These are phyloP conservation scores for Termitomyces sp. DNA, from an alignment of 768 basidiomycete species.

Conservation along the genomic window DNA sequence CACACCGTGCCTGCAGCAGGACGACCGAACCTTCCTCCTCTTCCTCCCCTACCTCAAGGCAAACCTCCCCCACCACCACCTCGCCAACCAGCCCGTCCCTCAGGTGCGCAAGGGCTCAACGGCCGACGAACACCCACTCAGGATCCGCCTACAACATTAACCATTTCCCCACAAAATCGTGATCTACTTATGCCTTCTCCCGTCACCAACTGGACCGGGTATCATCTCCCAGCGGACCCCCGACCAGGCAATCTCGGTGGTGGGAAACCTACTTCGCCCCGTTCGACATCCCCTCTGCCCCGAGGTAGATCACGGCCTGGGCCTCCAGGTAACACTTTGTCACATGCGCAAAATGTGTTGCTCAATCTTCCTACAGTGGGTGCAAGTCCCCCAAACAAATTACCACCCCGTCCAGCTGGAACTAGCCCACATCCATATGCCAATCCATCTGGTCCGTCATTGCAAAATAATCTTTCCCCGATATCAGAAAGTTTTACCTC, in stretches of 20 bases:
- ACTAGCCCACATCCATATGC: slow-evolving; percentile 53
- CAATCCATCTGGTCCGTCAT: slow-evolving; percentile 38
- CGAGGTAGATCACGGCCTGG: slow-evolving; percentile 23
- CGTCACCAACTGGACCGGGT: slow-evolving; percentile 34
- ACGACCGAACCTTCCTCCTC: slow-evolving; percentile 53
- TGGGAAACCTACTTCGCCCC: slow-evolving; percentile 30
- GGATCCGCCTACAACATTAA: slow-evolving; percentile 41
- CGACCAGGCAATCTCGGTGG: slow-evolving; percentile 44
- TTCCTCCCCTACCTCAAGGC: slow-evolving; percentile 63
- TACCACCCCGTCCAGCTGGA: slow-evolving; percentile 38
- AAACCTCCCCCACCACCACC: slow-evolving; percentile 53
- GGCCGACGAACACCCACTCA: slow-evolving; percentile 55
- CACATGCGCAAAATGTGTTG: slow-evolving; percentile 51
- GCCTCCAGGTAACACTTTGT: slow-evolving; percentile 16
- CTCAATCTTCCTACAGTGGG: slow-evolving; percentile 32
- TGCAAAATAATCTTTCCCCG: slow-evolving; percentile 54
- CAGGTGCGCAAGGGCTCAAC: slow-evolving; percentile 24
- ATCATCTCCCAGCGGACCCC: slow-evolving; percentile 58
- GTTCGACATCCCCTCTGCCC: slow-evolving; percentile 41
- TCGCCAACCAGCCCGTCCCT: slow-evolving; percentile 29
- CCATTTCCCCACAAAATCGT: slow-evolving; percentile 31
- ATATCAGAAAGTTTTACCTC: slow-evolving; percentile 60
- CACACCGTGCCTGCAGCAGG: slow-evolving; percentile 24
- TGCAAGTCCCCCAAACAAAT: slow-evolving; percentile 32
- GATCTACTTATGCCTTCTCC: slow-evolving; percentile 39